Evolutionary conservation across 2,329 filamentous ascomycete genomes (phyloP).

Genomic region (Neodidymelliopsis sp.): DNA sequence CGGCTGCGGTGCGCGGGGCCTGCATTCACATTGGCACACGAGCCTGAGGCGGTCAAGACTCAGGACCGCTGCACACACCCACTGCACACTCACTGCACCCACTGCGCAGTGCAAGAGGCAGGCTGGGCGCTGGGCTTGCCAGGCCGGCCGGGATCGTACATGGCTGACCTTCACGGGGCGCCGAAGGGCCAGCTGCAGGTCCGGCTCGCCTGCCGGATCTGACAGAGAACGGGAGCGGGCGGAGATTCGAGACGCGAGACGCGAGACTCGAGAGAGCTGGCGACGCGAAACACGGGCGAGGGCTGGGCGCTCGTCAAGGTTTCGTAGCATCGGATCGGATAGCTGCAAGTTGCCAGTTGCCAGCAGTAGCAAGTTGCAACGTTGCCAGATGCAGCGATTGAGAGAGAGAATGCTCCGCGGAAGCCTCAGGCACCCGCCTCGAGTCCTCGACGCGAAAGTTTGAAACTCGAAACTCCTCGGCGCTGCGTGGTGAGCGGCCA

Average conservation of each 20-base stretch:
- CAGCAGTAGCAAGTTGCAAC: too few relatives aligned
- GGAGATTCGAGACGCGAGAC: slow-evolving; percentile 4
- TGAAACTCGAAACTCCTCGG: slow-evolving; percentile 15
- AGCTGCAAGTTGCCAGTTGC: slow-evolving; percentile 8
- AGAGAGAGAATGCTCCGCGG: slow-evolving; percentile 3
- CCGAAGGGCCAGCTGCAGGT: slow-evolving; percentile 12
- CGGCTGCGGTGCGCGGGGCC: slow-evolving; percentile 24
- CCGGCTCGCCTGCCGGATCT: slow-evolving; percentile 31
- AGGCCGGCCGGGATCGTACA: slow-evolving; percentile 1
- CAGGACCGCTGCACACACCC: too few relatives aligned
- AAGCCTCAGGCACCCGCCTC: slow-evolving; percentile 8
- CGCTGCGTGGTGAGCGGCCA: slow-evolving; percentile 17
- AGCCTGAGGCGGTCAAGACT: slow-evolving; percentile 25
- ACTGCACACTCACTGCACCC: too few relatives aligned
- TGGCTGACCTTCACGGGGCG: slow-evolving; percentile 10
- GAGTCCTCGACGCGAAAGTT: slow-evolving; percentile 21
- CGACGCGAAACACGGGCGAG: slow-evolving; percentile 7
- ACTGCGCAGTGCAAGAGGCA: too few relatives aligned
- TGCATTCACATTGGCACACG: slow-evolving; percentile 26
- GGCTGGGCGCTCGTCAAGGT: slow-evolving; percentile 10
- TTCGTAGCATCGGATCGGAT: slow-evolving; percentile 2
- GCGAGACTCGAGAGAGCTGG: slow-evolving; percentile 3
- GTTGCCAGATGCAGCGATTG: slow-evolving; percentile 2
- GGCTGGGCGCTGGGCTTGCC: slow-evolving; percentile 14
- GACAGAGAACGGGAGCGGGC: slow-evolving; percentile 17